These are phyloP conservation scores for Arxiozyma slooffiae DNA, from an alignment of 1,139 yeast genomes.

Conservation along the genomic window DNA sequence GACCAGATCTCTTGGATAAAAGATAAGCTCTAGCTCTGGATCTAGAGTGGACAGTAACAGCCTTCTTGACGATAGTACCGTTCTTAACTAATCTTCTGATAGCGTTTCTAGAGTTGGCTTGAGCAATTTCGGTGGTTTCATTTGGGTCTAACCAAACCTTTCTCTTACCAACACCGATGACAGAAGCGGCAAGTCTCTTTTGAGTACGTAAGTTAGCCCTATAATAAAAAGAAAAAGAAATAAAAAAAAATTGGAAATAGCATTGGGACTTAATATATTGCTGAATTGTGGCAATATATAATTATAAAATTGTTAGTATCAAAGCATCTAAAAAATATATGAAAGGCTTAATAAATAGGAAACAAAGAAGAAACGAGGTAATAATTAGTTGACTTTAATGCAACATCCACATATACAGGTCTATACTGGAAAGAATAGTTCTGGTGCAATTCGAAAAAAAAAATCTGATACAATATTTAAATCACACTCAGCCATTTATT, in stretches of 20 bases:
- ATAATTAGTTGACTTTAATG: no score
- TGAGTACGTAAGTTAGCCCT: slow-evolving; percentile 99
- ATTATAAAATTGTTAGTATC: not conserved
- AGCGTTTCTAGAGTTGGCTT: slow-evolving; percentile 98
- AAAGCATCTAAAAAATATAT: no score
- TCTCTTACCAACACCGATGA: slow-evolving; percentile 98
- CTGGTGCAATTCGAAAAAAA: not conserved
- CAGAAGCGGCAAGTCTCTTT: slow-evolving; percentile 99
- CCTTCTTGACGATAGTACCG: slow-evolving; percentile 98
- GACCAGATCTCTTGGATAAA: slow-evolving; percentile 96
- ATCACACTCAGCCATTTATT: no score
- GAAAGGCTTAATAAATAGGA: not conserved
- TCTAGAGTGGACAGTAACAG: slow-evolving; percentile 95
- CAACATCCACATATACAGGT: no score
- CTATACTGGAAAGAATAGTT: not conserved
- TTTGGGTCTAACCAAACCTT: slow-evolving; percentile 99
- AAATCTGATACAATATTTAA: not conserved
- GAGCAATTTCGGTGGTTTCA: slow-evolving; percentile 91
- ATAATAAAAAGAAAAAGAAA: slow-evolving; percentile 10
- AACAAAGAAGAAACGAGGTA: not conserved
- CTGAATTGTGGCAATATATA: not conserved
- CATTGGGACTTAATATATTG: not conserved
- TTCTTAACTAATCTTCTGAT: slow-evolving; percentile 96
- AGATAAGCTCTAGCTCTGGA: slow-evolving; percentile 96
- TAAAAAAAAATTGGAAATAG: not conserved